A percentile compares a stretch with the other conserved stretches of the same genome.
These are phyloP conservation scores for Immersiella caudata DNA, from an alignment of 495 filamentous ascomycete species.

Conservation along the genomic window DNA sequence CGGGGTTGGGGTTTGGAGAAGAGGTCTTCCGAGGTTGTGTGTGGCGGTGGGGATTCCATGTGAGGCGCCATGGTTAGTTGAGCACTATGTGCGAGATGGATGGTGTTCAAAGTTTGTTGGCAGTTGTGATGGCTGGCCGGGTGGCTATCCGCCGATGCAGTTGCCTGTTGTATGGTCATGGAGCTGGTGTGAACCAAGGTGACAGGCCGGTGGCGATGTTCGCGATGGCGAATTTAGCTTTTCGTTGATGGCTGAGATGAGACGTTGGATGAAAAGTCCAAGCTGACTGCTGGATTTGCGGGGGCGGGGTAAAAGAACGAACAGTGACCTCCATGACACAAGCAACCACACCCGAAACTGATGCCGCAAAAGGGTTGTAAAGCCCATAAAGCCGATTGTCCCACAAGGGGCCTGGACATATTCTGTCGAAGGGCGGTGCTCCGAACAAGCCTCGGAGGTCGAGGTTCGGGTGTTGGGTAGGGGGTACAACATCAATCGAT, in stretches of 20 bases:
- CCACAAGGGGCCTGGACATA: no score
- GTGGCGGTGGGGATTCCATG: conserved; percentile 29
- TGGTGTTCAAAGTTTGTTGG: background rate
- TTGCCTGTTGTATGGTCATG: background rate
- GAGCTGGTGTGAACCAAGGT: background rate
- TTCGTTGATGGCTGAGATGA: background rate
- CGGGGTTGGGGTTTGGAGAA: conserved; percentile 43
- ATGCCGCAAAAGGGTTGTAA: no score
- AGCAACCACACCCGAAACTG: no score
- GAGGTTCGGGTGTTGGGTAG: no score
- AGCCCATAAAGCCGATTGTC: no score
- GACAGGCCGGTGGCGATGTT: background rate
- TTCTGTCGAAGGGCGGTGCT: no score
- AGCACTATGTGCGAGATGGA: no score
- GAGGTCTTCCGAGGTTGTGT: conserved; percentile 16
- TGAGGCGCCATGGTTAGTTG: conserved; percentile 24
- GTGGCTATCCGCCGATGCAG: background rate
- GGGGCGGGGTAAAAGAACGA: background rate
- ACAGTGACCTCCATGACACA: background rate
- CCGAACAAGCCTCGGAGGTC: no score
- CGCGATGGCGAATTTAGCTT: background rate
- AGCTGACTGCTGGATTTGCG: background rate
- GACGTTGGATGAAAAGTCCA: background rate
- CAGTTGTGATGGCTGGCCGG: background rate
- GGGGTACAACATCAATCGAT: no score